Percentiles rank a stretch among this genome's conserved stretches.
These are phyloP conservation scores for Neurospora sp. DNA, from an alignment of 495 filamentous ascomycete genomes.

Conservation along the genomic window DNA sequence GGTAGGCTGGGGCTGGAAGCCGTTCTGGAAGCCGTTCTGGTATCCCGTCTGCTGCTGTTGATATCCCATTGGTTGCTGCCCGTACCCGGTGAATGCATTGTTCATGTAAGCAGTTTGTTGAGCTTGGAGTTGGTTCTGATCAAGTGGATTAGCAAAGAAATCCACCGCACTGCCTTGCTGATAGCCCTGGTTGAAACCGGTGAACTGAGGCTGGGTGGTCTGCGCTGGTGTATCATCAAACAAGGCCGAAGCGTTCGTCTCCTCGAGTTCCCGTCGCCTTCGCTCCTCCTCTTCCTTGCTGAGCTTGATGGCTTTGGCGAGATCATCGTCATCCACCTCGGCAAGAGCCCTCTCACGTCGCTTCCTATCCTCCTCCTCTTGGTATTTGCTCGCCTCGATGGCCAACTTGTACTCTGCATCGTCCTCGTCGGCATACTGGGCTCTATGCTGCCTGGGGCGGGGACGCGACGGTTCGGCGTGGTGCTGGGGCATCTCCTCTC, in stretches of 20 bases:
- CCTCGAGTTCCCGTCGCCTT: constrained; percentile 78
- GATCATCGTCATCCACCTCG: constrained; percentile 66
- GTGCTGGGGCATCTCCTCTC: constrained; percentile 23
- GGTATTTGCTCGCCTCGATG: constrained; percentile 90
- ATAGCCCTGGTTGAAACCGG: constrained; percentile 90
- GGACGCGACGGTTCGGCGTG: constrained; percentile 34
- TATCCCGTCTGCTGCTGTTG: constrained; percentile 54
- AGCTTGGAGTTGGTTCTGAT: constrained; percentile 55
- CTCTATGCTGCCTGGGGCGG: constrained; percentile 19
- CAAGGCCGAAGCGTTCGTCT: constrained; percentile 72
- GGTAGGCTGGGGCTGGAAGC: constrained; percentile 28
- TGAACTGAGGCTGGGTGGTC: constrained; percentile 57
- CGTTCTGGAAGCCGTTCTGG: constrained; percentile 44
- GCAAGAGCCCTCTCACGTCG: constrained; percentile 56
- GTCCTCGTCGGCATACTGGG: constrained; percentile 58
- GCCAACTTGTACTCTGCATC: constrained; percentile 89
- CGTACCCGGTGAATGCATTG: constrained; percentile 59
- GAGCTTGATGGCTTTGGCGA: constrained; percentile 91
- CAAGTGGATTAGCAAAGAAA: constrained; percentile 90
- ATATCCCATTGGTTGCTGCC: constrained; percentile 27
- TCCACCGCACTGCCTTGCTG: constrained; percentile 93
- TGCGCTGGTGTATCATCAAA: constrained; percentile 72
- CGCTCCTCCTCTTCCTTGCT: constrained; percentile 90
- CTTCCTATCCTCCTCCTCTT: constrained; percentile 87
- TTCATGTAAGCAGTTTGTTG: constrained; percentile 79